Evolutionary conservation across 257 asterid species (phyloP).

Genomic region (Prunella vulgaris): DNA sequence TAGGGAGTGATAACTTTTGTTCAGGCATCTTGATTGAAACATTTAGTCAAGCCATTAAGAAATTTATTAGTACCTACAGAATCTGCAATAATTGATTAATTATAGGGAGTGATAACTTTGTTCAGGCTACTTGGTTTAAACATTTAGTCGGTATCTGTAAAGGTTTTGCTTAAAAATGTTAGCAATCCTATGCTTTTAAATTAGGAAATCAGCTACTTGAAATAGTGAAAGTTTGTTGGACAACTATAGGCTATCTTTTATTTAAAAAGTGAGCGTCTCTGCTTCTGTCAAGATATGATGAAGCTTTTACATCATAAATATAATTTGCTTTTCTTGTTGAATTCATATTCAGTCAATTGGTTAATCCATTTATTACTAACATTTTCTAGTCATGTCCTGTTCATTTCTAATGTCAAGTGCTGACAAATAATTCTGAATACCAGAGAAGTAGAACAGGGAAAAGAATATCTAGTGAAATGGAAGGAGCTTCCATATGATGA

Average conservation of each 20-base stretch:
- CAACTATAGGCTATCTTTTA: neutral
- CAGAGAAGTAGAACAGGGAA: constrained; percentile 67
- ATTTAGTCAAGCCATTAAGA: no score
- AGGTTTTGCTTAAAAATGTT: neutral
- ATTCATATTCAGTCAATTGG: constrained; percentile 13
- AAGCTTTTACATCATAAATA: neutral
- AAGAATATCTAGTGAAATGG: constrained; percentile 96
- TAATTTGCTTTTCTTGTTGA: neutral
- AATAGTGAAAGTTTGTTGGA: neutral
- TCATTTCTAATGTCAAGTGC: constrained; percentile 9
- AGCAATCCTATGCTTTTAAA: neutral
- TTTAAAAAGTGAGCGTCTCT: neutral
- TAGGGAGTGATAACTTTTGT: neutral
- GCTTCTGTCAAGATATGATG: neutral
- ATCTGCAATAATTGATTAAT: constrained; percentile 3
- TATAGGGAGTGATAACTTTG: neutral
- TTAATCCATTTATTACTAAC: constrained; percentile 2
- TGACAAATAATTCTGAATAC: constrained; percentile 19
- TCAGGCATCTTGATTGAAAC: neutral
- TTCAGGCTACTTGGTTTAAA: neutral
- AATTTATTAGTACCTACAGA: neutral
- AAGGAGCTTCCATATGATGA: constrained; percentile 96
- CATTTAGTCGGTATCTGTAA: neutral
- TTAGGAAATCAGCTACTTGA: neutral
- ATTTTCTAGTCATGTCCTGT: neutral